Base-by-base conservation (phyloP, 1,284 basidiomycete species). In the Sanghuangporus baumii region DNA sequence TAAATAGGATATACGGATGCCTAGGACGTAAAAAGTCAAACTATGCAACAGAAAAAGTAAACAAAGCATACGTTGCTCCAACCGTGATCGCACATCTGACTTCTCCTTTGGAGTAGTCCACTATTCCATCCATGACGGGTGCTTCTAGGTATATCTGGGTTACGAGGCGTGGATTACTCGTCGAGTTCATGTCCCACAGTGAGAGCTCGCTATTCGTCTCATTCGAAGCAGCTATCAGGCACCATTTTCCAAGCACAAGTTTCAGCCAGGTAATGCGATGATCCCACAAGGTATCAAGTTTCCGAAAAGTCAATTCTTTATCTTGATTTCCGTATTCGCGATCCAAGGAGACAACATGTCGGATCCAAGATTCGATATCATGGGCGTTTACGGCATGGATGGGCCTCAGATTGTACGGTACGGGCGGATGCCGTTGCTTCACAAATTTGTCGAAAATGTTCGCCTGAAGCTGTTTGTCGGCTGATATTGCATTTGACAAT, bases 191-290 rank as follows among this genome's bases (percentile, higher is more conserved):
- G 8, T 57, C 56, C 61, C 61, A 62, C 12, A 62, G 16, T 12
- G 38, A 36, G 4, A 62, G 9, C 14, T 34, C 43, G 47, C 61
- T 62, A 26, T 9, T 18, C 11, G 40, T 37, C 5, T 34, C 18
- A 26, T 58, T 26, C 9, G 61, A 46, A 6, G 55, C 57, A 31
- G 61, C 55, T n/a, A 57, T 43, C 7, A 62, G 23, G 36, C 55
- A 57, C 61, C 61, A 62, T 4, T 31, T 34, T 26, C 55, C 61
- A 2, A 40, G 43, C 14, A 62, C 36, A n/a, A 62, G 41, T 20
- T 52, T 62, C 20, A 51, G 31, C 61, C 61, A 62, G 2, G 61
- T 62, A 3, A 62, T 43, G 26, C 51, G n/a, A 26, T 26, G 43
- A 14, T 34, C 18, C 7, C 5, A 1, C 9, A 14, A 18, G 16